Base-by-base conservation (phyloP, 169 alveolate species). In the Cryptosporidium bovis region DNA sequence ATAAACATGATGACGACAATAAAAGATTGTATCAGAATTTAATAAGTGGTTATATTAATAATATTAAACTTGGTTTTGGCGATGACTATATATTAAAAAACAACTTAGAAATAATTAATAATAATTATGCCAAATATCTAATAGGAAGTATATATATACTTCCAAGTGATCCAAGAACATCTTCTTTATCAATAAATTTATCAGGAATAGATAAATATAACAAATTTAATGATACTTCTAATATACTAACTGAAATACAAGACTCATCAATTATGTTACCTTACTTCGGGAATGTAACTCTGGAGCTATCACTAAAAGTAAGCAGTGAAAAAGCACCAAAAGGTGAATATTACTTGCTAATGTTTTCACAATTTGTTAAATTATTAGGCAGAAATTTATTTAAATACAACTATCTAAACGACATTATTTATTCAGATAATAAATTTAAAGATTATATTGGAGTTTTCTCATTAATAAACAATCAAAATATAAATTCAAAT, bases 91-190 rank as follows among this genome's bases (percentile, higher is more conserved):
- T 53, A 5, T n/a, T 53, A 13, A 53, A 53, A 53, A 53, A 16
- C 29, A n/a, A 53, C 12, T 53, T 53, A 1, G 20, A 53, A 53
- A 53, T 20, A 53, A 53, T 53, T 53, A 53, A 53, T 53, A 13
- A 56, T 12, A 56, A 53, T 3, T 33, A 15, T 13, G 3, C 5
- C 31, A 53, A 51, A 33, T 46, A 69, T n/a, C 20, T 69, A n/a
- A 8, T 29, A n/a, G 66, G 68, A 18, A 69, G 31, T 2, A n/a
- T 69, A 36, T 69, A 69, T 33, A 27, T 69, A 18, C 51, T 69
- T 18, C 83, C 83, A 51, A 69, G 68, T 53, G 83, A 69, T 5
- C 68, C 83, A 29, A 51, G 66, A 40, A 69, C 83, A 29, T 69
- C 66, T 20, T 27, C 53, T 2, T 50, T 67, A n/a, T 29, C 34